A percentile compares a stretch with the other conserved stretches of the same genome.
Conservation (phyloP, 257 asterid genomes). For the Solanum peruvianum region DNA sequence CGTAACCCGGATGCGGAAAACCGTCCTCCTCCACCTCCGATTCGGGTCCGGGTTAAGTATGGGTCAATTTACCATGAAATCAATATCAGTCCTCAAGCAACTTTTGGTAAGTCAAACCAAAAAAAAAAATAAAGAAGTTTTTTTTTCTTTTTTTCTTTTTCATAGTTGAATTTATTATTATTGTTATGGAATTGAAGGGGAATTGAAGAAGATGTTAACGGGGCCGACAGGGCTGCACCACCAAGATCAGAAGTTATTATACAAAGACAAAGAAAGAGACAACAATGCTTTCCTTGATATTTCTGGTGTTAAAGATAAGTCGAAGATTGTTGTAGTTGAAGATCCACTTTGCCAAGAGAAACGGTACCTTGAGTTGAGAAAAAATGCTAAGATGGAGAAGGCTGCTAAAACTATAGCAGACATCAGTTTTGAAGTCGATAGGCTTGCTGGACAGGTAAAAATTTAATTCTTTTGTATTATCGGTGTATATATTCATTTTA, state of each 20-base stretch:
- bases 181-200: constrained; percentile 26
- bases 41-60: constrained; percentile 79
- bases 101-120: constrained; percentile 41
- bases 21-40: constrained; percentile 55
- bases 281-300: constrained; percentile 61
- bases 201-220: constrained; percentile 75
- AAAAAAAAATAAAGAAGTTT: no score
- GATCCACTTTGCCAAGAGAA: constrained; percentile 73
- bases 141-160: neutral
- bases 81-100: constrained; percentile 59
- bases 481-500: neutral
- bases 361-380: constrained; percentile 57
- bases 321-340: constrained; percentile 64
- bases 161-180: neutral
- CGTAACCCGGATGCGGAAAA: constrained; percentile 41
- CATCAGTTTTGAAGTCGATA: constrained; percentile 68
- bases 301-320: constrained; percentile 71
- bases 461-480: neutral
- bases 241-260: constrained; percentile 76
- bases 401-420: constrained; percentile 54
- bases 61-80: constrained; percentile 65
- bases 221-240: constrained; percentile 88
- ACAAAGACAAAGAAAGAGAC: constrained; percentile 73
- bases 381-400: constrained; percentile 55
- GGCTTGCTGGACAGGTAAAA: constrained; percentile 54